phyloP scores from a whole-genome alignment of 1,139 yeast genomes.

The Oligophagozyma castellii region DNA sequence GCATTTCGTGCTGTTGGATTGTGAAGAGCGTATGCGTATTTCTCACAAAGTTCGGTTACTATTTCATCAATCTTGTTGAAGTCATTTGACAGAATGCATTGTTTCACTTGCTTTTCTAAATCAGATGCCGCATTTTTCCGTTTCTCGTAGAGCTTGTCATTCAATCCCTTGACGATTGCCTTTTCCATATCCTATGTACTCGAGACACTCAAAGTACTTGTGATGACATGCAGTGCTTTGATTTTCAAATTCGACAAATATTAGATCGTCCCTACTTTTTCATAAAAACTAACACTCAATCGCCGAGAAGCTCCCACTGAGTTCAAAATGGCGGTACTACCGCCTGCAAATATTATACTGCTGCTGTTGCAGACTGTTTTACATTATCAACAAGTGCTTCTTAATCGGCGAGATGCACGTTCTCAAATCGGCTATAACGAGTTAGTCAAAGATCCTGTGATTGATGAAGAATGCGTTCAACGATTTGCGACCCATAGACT shows the following conservation, averaged over 20 bases:
- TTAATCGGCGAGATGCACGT: no score
- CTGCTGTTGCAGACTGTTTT: constrained; percentile 18
- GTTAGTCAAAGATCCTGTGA: constrained; percentile 15
- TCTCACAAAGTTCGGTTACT: constrained; percentile 53
- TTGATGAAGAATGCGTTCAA: constrained; percentile 14
- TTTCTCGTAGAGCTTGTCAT: constrained; percentile 85
- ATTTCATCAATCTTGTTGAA: constrained; percentile 53
- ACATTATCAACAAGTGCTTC: constrained; percentile 17
- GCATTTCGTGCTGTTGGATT: constrained; percentile 68
- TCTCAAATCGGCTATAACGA: constrained; percentile 8
- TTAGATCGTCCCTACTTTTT: no score
- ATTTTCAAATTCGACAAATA: no score
- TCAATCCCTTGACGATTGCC: constrained; percentile 66
- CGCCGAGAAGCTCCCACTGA: no score
- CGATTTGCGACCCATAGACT: constrained; percentile 15
- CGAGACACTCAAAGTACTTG: no score
- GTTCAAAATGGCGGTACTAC: no score
- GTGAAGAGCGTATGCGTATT: constrained; percentile 64
- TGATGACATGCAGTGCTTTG: no score
- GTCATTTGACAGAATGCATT: constrained; percentile 56
- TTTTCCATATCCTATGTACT: constrained; percentile 42
- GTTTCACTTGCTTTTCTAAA: constrained; percentile 66
- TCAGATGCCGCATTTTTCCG: constrained; percentile 91
- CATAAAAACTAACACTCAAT: no score
- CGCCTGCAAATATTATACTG: constrained; percentile 17